phyloP scores from a whole-genome alignment of 345 rosid genomes.

The Noccaea bulbosa region DNA sequence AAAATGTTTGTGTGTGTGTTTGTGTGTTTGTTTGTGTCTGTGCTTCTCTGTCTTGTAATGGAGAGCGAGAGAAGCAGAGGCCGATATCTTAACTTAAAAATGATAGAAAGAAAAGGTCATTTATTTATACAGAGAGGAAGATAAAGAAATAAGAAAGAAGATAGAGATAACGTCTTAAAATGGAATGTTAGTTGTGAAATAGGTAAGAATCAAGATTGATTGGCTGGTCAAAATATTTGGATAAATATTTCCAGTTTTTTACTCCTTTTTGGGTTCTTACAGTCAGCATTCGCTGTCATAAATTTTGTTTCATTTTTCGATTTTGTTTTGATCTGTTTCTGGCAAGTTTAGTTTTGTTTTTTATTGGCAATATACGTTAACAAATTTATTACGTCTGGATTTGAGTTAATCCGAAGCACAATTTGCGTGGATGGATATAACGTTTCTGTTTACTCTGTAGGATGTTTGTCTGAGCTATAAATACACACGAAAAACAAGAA shows the following conservation, averaged over 20 bases:
- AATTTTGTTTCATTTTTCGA: background rate
- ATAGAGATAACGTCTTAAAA: constrained; percentile 29
- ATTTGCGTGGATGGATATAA: constrained; percentile 17
- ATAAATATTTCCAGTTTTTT: background rate
- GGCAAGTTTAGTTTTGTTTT: background rate
- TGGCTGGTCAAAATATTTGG: constrained; percentile 4
- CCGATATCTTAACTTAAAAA: constrained; percentile 13
- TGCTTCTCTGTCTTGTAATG: constrained; percentile 19
- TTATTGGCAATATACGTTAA: background rate
- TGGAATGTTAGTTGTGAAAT: constrained; percentile 21
- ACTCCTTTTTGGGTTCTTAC: background rate
- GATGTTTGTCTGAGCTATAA: background rate
- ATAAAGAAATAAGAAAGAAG: constrained; percentile 11
- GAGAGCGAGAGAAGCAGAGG: constrained; percentile 31
- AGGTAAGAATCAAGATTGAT: constrained; percentile 14
- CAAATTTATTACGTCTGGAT: constrained; percentile 15
- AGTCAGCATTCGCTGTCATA: constrained; percentile 29
- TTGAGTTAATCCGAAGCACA: constrained; percentile 11
- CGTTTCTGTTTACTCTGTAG: background rate
- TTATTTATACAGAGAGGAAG: constrained; percentile 19
- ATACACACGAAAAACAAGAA: background rate
- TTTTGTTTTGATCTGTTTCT: background rate
- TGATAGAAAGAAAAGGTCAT: background rate
- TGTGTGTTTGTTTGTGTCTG: background rate
- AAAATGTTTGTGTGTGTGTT: background rate